Percentiles rank a stretch among this genome's conserved stretches.
Conservation (phyloP, 1,139 yeast genomes). For the Taphrina populina region DNA sequence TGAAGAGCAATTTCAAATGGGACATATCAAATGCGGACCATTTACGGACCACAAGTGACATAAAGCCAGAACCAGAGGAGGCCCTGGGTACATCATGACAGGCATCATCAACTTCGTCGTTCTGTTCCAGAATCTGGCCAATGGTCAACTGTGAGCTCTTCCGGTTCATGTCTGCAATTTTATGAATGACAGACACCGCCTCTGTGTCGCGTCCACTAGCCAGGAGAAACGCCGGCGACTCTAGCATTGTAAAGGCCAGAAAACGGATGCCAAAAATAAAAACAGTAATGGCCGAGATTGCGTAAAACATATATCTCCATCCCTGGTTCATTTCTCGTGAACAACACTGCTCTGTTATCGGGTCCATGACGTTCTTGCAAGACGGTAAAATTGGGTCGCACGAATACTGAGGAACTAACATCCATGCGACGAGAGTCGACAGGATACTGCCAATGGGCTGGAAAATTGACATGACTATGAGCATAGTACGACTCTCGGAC, state of each 20-base stretch:
- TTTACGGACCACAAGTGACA: background rate
- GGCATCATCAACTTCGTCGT: background rate
- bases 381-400: background rate
- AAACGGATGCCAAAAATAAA: slow-evolving; percentile 14
- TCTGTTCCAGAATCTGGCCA: background rate
- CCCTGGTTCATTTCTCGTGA: slow-evolving; percentile 2
- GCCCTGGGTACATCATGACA: background rate
- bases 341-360: background rate
- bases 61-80: background rate
- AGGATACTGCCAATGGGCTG: slow-evolving; percentile 67
- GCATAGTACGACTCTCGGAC: slow-evolving; percentile 54
- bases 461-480: slow-evolving; percentile 58
- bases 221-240: slow-evolving; percentile 19
- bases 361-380: background rate
- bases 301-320: slow-evolving; percentile 18
- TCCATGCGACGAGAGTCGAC: slow-evolving; percentile 58
- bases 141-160: background rate
- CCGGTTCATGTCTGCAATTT: slow-evolving; percentile 1
- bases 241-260: slow-evolving; percentile 15
- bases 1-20: slow-evolving; percentile 11
- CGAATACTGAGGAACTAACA: slow-evolving; percentile 39
- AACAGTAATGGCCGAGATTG: slow-evolving; percentile 10
- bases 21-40: background rate
- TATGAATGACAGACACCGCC: slow-evolving; percentile 4
- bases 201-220: slow-evolving; percentile 2